These are phyloP conservation scores for Synchytrium microbalum DNA, from an alignment of 371 early-diverging fungal genomes.

Conservation along the genomic window DNA sequence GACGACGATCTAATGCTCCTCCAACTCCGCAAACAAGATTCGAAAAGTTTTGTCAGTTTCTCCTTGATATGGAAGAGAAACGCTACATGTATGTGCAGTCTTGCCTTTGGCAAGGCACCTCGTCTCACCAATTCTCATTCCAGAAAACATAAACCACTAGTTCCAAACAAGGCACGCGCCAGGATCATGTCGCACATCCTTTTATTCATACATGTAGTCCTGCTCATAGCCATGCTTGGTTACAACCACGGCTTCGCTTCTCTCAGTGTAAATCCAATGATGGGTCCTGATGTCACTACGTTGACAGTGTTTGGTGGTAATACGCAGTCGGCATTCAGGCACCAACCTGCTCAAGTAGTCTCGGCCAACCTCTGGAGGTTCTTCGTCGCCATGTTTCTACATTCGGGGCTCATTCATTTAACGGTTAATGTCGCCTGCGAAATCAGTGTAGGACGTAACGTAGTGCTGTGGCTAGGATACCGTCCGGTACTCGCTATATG, in stretches of 20 bases:
- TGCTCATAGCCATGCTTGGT: background rate
- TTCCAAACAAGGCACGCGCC: background rate
- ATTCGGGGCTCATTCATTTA: background rate
- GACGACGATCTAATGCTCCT: too few species aligned
- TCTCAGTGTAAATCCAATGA: background rate
- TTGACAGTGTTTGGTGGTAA: background rate
- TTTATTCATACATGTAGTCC: background rate
- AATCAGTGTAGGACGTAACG: background rate
- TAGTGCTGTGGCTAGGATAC: background rate
- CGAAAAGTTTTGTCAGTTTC: too few species aligned
- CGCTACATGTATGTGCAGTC: too few species aligned
- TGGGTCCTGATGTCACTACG: background rate
- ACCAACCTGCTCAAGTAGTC: background rate
- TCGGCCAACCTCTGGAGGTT: background rate
- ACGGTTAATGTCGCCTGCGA: background rate
- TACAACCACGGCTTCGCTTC: background rate
- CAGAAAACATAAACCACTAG: too few species aligned
- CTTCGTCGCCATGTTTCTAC: conserved; percentile 1
- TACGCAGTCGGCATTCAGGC: background rate
- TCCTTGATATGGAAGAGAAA: too few species aligned
- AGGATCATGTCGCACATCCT: background rate
- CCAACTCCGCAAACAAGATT: too few species aligned
- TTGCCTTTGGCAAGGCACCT: too few species aligned
- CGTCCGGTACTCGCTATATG: background rate
- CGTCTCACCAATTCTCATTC: too few species aligned